These are phyloP conservation scores for Huntiella savannae DNA, from an alignment of 2,329 filamentous ascomycete genomes.

Conservation along the genomic window DNA sequence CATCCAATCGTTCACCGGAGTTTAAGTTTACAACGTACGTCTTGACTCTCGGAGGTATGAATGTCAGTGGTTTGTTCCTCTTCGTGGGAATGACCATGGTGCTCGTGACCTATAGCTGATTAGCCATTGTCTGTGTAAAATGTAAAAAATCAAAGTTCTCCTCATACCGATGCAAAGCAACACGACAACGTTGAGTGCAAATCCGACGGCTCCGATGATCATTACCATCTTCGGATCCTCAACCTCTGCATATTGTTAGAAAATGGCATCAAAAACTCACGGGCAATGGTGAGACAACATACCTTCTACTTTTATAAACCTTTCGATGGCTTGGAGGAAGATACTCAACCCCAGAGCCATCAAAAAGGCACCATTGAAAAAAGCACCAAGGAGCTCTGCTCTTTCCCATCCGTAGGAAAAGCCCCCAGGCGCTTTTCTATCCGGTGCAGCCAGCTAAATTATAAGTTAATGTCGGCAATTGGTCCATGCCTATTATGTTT, in stretches of 20 bases:
- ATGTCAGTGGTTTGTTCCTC: conserved; percentile 4
- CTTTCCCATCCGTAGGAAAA: conserved; percentile 62
- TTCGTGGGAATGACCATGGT: conserved; percentile 14
- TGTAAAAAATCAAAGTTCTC: not conserved
- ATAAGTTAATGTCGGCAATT: not conserved
- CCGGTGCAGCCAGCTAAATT: conserved; percentile 34
- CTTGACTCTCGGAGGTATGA: not conserved
- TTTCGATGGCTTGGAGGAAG: conserved; percentile 52
- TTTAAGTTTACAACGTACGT: too few relatives aligned
- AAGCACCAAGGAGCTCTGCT: conserved; percentile 52
- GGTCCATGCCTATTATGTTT: too few relatives aligned
- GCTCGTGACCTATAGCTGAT: conserved; percentile 12
- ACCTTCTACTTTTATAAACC: conserved; percentile 41
- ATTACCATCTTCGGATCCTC: conserved; percentile 47
- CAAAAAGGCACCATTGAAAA: conserved; percentile 65
- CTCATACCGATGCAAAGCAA: conserved; percentile 39
- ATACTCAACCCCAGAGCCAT: conserved; percentile 55
- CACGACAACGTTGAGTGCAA: conserved; percentile 48
- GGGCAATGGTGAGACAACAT: conserved; percentile 13
- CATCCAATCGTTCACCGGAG: too few relatives aligned
- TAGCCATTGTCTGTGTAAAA: not conserved
- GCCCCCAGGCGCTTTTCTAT: conserved; percentile 29
- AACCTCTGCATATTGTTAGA: conserved; percentile 27
- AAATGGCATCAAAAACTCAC: not conserved
- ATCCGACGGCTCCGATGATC: conserved; percentile 48